phyloP scores from a whole-genome alignment of 2,329 filamentous ascomycete species.

The Epichloe uncinata region DNA sequence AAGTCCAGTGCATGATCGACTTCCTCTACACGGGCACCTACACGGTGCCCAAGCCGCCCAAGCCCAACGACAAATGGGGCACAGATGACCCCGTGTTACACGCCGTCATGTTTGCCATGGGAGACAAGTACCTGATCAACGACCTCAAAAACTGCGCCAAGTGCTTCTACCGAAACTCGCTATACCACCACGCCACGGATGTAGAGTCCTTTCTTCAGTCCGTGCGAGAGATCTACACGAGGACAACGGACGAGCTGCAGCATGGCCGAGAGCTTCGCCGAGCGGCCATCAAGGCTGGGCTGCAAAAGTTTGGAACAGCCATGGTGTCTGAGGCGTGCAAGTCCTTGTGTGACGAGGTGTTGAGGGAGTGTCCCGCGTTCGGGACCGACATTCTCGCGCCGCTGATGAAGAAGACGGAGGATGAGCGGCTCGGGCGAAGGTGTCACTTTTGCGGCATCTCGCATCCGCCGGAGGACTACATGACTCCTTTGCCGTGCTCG shows the following conservation, averaged over 20 bases:
- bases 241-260: not conserved
- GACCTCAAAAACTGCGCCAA: not conserved
- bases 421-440: not conserved
- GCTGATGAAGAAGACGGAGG: conserved; percentile 1
- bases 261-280: not conserved
- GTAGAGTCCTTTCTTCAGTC: not conserved
- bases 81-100: not conserved
- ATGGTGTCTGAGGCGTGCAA: not conserved
- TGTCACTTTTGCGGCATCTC: not conserved
- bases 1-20: not conserved
- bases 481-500: not conserved
- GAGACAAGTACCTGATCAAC: not conserved
- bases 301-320: not conserved
- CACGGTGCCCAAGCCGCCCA: not conserved
- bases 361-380: not conserved
- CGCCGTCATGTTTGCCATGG: not conserved
- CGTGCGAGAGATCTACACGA: conserved; percentile 1
- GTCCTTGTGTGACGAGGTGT: not conserved
- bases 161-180: not conserved
- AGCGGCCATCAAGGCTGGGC: not conserved
- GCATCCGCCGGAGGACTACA: conserved; percentile 1
- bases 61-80: not conserved
- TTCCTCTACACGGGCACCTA: conserved; percentile 1
- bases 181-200: not conserved
- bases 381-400: not conserved